Evolutionary conservation across 768 basidiomycete genomes (phyloP), one percentile per base, ranked within the genome.

Genomic region (Hypsizygus marmoreus): DNA sequence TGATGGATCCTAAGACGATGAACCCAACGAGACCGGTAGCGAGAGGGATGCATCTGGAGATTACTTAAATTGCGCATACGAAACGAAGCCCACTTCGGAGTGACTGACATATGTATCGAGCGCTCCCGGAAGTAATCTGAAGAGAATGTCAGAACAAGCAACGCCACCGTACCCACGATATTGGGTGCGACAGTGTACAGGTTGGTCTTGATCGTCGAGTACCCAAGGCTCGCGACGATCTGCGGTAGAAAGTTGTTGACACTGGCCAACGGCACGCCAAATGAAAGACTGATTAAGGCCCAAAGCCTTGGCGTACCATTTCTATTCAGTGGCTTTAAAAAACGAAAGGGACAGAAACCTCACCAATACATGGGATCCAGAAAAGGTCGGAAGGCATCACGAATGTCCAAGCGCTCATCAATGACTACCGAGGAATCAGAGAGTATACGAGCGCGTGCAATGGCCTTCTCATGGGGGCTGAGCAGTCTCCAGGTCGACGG

Each of bases 201-300:
- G 49, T 80, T 80, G 10, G 79, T 80, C 50, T 73, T 75, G 53
- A 79, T 63, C 3, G 73, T 71, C 2, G 70, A 73, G 53, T 73
- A 75, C 11, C 71, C 71, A 4, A 76, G 62, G 41, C 73, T 73
- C 7, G 66, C 69, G 19, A 73, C 71, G 25, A 74, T 74, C 34
- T 79, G 76, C 0, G 75, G 76, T 11, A 80, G 62, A 56, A 78
- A 79, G 50, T 77, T 77, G 56, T 77, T 76, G 43, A 77, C 77
- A n/a, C 73, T 74, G 2, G 74, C 73, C 6, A 75, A 60, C 2
- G 76, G 76, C 5, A 80, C 76, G 8, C 76, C 73, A 26, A 72
- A 71, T 6, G 72, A 69, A 28, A 74, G 49, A 53, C 69, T 72
- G 49, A 77, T 74, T 31, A 74, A 33, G 4, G 73, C 73, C 75